A percentile compares a stretch with the other conserved stretches of the same genome.
phyloP scores from a whole-genome alignment of 768 basidiomycete genomes.

The Lyophyllum decastes region DNA sequence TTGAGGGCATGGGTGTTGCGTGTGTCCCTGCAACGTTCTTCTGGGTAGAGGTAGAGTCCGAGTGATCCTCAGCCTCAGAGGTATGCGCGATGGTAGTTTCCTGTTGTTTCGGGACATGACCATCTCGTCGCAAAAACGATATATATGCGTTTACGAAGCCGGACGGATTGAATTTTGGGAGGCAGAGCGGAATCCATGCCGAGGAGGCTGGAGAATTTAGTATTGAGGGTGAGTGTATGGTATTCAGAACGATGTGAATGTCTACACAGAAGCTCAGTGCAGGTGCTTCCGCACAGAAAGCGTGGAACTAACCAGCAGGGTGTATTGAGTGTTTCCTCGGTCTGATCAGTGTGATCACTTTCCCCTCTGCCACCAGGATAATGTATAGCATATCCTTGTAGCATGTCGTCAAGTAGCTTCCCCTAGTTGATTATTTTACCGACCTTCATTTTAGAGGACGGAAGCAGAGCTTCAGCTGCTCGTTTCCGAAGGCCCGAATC shows the following conservation, averaged over 20 bases:
- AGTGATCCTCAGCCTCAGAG: slow-evolving; percentile 1
- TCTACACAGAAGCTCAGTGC: slow-evolving; percentile 43
- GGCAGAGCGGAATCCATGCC: slow-evolving; percentile 93
- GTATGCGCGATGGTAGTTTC: slow-evolving; percentile 13
- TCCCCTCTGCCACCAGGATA: slow-evolving; percentile 76
- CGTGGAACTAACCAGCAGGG: slow-evolving; percentile 64
- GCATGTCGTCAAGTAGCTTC: not conserved
- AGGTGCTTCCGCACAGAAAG: not conserved
- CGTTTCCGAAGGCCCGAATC: slow-evolving; percentile 68
- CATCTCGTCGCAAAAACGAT: slow-evolving; percentile 59
- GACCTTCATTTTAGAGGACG: slow-evolving; percentile 80
- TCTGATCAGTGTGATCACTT: slow-evolving; percentile 83
- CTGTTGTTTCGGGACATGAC: slow-evolving; percentile 13
- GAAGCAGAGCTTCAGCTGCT: slow-evolving; percentile 81
- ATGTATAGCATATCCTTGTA: slow-evolving; percentile 89
- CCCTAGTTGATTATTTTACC: slow-evolving; percentile 8
- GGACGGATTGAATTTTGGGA: slow-evolving; percentile 89
- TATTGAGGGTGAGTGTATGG: slow-evolving; percentile 81
- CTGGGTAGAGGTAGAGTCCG: slow-evolving; percentile 14
- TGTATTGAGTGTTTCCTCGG: slow-evolving; percentile 96
- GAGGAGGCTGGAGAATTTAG: slow-evolving; percentile 77
- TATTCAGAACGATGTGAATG: slow-evolving; percentile 91
- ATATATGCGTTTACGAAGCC: slow-evolving; percentile 94
- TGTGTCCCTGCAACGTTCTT: not conserved
- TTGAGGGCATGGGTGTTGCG: slow-evolving; percentile 25